phyloP scores from a whole-genome alignment of 2,329 filamentous ascomycete species.

The Blastomyces parvus region DNA sequence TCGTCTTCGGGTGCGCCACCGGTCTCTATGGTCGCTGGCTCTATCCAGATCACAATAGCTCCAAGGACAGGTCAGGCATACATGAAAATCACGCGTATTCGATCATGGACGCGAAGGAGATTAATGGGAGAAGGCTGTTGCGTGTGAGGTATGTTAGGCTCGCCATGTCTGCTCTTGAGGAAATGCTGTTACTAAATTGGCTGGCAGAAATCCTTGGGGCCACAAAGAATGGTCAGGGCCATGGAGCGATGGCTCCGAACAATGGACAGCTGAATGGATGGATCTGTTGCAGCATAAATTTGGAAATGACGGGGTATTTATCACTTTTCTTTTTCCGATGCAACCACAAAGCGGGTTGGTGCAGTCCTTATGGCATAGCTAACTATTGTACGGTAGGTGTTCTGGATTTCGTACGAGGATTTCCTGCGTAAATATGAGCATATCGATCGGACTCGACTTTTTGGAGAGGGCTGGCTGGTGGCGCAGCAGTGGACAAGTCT shows the following conservation, averaged over 20 bases:
- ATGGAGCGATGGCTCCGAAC: conserved; percentile 73
- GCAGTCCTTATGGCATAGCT: neutral
- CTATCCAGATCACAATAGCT: conserved; percentile 26
- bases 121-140: conserved; percentile 54
- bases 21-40: conserved; percentile 39
- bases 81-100: conserved; percentile 47
- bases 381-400: conserved; percentile 30
- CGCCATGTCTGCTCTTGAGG: neutral
- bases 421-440: conserved; percentile 50
- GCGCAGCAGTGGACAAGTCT: conserved; percentile 54
- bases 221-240: conserved; percentile 70
- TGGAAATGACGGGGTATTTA: conserved; percentile 57
- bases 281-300: conserved; percentile 62
- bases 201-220: conserved; percentile 67
- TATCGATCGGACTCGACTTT: conserved; percentile 52
- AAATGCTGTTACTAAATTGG: neutral
- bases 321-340: conserved; percentile 4
- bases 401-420: conserved; percentile 54
- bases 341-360: too few species aligned
- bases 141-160: conserved; percentile 44
- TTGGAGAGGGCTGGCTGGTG: conserved; percentile 51
- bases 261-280: conserved; percentile 77
- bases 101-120: conserved; percentile 51
- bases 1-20: conserved; percentile 44
- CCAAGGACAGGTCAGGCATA: conserved; percentile 35